These are phyloP conservation scores for Litsea cubeba DNA, from an alignment of 164 flowering plant genomes.

Conservation along the genomic window DNA sequence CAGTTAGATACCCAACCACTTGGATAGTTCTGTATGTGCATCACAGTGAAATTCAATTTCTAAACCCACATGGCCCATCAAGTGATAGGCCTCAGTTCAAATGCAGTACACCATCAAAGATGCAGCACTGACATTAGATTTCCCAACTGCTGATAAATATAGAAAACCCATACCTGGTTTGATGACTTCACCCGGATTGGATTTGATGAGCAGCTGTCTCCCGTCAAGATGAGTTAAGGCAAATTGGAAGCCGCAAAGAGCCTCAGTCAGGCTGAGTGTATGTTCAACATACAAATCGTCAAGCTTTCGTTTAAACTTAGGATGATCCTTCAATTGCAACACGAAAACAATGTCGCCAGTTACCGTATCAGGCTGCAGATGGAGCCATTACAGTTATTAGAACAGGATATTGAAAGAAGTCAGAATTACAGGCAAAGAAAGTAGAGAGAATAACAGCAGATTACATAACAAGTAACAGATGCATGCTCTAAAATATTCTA, in stretches of 20 bases:
- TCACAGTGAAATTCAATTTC: too few species aligned
- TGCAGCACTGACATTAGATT: not conserved
- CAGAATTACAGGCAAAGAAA: not conserved
- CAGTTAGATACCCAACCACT: too few species aligned
- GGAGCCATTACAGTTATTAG: not conserved
- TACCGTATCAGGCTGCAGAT: conserved; percentile 52
- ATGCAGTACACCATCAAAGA: not conserved
- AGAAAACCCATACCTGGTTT: conserved; percentile 38
- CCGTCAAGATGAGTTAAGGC: conserved; percentile 49
- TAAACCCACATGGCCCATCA: too few species aligned
- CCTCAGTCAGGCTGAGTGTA: conserved; percentile 42
- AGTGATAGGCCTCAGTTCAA: not conserved
- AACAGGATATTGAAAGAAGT: not conserved
- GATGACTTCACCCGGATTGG: conserved; percentile 48
- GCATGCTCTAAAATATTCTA: too few species aligned
- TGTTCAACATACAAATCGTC: conserved; percentile 50
- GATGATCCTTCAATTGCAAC: conserved; percentile 47
- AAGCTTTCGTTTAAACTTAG: conserved; percentile 42
- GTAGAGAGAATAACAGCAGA: too few species aligned
- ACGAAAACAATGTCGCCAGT: conserved; percentile 55
- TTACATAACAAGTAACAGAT: too few species aligned
- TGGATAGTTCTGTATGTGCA: too few species aligned
- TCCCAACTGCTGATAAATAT: not conserved
- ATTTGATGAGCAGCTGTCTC: conserved; percentile 48
- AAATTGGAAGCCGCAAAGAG: conserved; percentile 60